Evolutionary conservation across 768 basidiomycete species (phyloP).

Genomic region (Trichaptum fuscoviolaceum): DNA sequence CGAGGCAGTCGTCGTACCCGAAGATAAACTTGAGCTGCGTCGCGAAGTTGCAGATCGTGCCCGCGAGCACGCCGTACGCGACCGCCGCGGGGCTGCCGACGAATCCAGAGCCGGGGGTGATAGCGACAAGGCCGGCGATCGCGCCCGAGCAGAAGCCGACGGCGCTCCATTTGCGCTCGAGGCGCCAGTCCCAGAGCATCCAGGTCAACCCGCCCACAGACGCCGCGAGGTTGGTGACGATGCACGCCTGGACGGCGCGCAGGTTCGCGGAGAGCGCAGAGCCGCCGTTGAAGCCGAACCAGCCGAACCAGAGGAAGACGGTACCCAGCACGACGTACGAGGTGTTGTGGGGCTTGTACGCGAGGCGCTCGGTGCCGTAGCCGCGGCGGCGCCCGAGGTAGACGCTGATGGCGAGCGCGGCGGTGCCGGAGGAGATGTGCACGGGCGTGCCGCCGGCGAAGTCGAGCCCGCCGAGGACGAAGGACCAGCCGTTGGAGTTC

Average conservation of each 20-base stretch:
- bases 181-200: slow-evolving; percentile 94
- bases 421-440: slow-evolving; percentile 91
- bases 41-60: slow-evolving; percentile 88
- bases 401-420: slow-evolving; percentile 85
- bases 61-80: slow-evolving; percentile 79
- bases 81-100: slow-evolving; percentile 82
- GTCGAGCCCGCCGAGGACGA: slow-evolving; percentile 75
- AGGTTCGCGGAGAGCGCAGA: slow-evolving; percentile 86
- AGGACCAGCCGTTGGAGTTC: slow-evolving; percentile 78
- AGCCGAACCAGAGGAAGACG: slow-evolving; percentile 89
- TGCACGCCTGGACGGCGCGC: slow-evolving; percentile 82
- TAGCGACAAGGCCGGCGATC: slow-evolving; percentile 84
- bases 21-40: slow-evolving; percentile 87
- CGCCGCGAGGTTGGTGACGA: slow-evolving; percentile 91
- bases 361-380: slow-evolving; percentile 84
- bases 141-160: slow-evolving; percentile 97
- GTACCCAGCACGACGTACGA: slow-evolving; percentile 93
- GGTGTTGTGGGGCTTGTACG: slow-evolving; percentile 93
- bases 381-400: slow-evolving; percentile 90
- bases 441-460: slow-evolving; percentile 97
- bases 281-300: slow-evolving; percentile 96
- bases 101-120: slow-evolving; percentile 80
- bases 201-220: slow-evolving; percentile 84
- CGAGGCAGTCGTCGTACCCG: slow-evolving; percentile 74
- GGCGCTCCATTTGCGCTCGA: slow-evolving; percentile 89